Percentiles rank a stretch among this genome's conserved stretches.
Conservation (phyloP, 2,329 filamentous ascomycete genomes). For the Colletotrichum simmondsii region DNA sequence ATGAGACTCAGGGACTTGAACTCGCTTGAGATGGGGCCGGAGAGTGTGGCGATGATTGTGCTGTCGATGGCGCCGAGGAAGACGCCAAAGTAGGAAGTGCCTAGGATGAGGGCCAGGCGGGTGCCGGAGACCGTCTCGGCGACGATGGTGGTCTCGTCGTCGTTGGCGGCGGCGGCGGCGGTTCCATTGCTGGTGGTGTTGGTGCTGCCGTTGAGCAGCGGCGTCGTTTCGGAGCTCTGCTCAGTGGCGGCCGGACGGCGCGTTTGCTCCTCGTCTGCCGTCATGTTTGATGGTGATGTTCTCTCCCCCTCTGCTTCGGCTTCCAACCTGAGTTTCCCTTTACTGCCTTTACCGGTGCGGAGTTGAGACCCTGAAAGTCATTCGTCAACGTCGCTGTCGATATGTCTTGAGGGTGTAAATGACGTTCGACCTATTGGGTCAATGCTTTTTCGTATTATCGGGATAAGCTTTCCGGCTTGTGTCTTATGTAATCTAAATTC, state of each 20-base stretch:
- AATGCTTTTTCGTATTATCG: neutral
- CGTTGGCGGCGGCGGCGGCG: slow-evolving; percentile 36
- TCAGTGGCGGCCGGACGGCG: slow-evolving; percentile 4
- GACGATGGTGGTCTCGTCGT: slow-evolving; percentile 59
- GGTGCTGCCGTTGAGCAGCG: slow-evolving; percentile 25
- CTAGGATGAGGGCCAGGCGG: slow-evolving; percentile 65
- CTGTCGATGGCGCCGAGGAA: slow-evolving; percentile 76
- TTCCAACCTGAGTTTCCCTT: neutral
- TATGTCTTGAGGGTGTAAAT: neutral
- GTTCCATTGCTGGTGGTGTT: slow-evolving; percentile 11
- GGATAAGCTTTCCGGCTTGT: neutral
- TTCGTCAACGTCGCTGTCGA: neutral
- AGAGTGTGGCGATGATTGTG: slow-evolving; percentile 87
- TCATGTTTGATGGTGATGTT: slow-evolving; percentile 4
- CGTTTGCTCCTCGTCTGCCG: slow-evolving; percentile 25
- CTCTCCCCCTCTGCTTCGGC: neutral
- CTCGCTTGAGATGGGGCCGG: slow-evolving; percentile 83
- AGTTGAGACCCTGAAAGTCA: neutral
- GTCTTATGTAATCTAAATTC: neutral
- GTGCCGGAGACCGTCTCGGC: slow-evolving; percentile 58
- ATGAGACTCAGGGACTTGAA: slow-evolving; percentile 85
- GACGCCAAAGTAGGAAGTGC: slow-evolving; percentile 66
- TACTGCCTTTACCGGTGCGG: neutral
- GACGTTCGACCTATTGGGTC: neutral
- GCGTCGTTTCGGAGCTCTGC: slow-evolving; percentile 31